Conservation (phyloP, 2,329 filamentous ascomycete genomes). For the Decorospora gaudefroyi region DNA sequence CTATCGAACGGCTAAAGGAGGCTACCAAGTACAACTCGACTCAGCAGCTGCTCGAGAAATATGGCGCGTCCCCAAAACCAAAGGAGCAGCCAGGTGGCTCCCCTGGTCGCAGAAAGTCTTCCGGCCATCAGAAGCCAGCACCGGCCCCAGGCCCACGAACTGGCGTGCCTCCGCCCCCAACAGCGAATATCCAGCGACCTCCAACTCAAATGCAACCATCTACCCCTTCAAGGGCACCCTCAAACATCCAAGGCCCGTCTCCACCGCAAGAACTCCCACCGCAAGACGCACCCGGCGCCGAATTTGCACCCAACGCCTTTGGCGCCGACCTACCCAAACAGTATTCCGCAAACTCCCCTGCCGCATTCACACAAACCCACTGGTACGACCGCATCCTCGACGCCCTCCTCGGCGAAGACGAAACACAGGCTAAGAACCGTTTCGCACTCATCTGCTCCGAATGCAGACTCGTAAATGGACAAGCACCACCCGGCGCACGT, state of each 20-base stretch:
- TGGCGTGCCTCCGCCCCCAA: conserved; percentile 63
- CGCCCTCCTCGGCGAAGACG: conserved; percentile 89
- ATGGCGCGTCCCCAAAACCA: conserved; percentile 64
- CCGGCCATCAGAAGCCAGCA: conserved; percentile 37
- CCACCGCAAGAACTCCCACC: conserved; percentile 27
- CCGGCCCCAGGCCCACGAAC: conserved; percentile 52
- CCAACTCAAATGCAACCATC: conserved; percentile 32
- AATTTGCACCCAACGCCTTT: conserved; percentile 77
- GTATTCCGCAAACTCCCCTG: conserved; percentile 44
- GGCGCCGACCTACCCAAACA: conserved; percentile 34
- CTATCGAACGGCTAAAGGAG: conserved; percentile 91
- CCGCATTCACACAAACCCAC: conserved; percentile 56
- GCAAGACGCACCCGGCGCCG: conserved; percentile 52
- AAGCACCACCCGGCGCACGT: conserved; percentile 85
- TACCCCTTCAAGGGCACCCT: conserved; percentile 31
- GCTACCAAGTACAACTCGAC: conserved; percentile 97
- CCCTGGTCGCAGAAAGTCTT: conserved; percentile 34
- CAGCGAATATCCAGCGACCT: conserved; percentile 63
- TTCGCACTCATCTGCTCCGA: conserved; percentile 80
- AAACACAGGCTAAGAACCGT: conserved; percentile 88
- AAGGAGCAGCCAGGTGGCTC: conserved; percentile 48
- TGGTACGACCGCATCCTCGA: conserved; percentile 98
- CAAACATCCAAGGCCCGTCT: conserved; percentile 25
- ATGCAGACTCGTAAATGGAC: conserved; percentile 91
- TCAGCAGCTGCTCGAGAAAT: conserved; percentile 89